phyloP scores from a whole-genome alignment of 352 stramenopile genomes.

The Discostella stelligera region DNA sequence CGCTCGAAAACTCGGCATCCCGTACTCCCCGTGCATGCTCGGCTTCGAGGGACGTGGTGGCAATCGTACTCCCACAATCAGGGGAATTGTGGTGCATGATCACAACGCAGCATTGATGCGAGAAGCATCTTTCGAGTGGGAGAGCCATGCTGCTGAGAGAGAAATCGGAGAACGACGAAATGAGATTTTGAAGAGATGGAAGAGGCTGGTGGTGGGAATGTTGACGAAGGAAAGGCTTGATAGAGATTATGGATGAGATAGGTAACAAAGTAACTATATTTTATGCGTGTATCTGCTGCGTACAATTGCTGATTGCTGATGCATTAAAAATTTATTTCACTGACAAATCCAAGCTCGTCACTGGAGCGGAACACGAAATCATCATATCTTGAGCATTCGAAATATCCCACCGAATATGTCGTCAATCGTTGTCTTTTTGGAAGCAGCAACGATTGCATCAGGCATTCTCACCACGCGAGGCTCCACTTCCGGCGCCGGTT shows the following conservation, averaged over 20 bases:
- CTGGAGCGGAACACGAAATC: slow-evolving; percentile 26
- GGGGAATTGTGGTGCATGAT: slow-evolving; percentile 76
- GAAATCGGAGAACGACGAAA: slow-evolving; percentile 53
- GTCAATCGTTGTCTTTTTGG: background rate
- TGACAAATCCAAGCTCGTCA: background rate
- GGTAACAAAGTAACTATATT: background rate
- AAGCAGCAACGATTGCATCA: background rate
- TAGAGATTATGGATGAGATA: slow-evolving; percentile 59
- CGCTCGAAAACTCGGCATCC: slow-evolving; percentile 69
- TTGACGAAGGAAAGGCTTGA: slow-evolving; percentile 71
- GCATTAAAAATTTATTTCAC: background rate
- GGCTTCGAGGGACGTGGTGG: slow-evolving; percentile 74
- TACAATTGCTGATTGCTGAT: too few species aligned
- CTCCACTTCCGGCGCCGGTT: slow-evolving; percentile 47
- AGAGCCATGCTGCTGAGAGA: slow-evolving; percentile 55
- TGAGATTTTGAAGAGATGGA: slow-evolving; percentile 64
- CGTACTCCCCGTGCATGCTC: slow-evolving; percentile 77
- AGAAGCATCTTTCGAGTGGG: slow-evolving; percentile 65
- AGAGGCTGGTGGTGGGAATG: slow-evolving; percentile 67
- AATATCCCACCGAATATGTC: slow-evolving; percentile 18
- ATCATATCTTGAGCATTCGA: slow-evolving; percentile 8
- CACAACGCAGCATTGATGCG: slow-evolving; percentile 70
- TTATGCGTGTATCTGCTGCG: too few species aligned
- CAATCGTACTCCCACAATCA: slow-evolving; percentile 71
- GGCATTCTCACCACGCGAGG: slow-evolving; percentile 30